Evolutionary conservation across 768 basidiomycete species (phyloP), one percentile per base, ranked within the genome.

Genomic region (Crepidotus variabilis): DNA sequence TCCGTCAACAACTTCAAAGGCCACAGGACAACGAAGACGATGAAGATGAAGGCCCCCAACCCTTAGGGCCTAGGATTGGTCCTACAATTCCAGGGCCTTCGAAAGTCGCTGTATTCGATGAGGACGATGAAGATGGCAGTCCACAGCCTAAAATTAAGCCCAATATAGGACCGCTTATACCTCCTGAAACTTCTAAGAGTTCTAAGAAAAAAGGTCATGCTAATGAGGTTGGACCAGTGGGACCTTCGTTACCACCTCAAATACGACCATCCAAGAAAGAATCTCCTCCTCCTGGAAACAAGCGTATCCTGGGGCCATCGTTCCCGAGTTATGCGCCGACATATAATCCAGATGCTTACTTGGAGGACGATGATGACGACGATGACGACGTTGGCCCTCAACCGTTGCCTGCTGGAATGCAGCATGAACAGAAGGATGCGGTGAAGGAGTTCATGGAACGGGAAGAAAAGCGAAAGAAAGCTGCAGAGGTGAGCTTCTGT

Each of bases 311-410:
- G 11, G 87, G 86, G 1, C 82, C 89, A 8, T 69, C 86, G 1
- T 63, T 84, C 22, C 85, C 83, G 5, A 62, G 69, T 10, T 70
- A 71, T 49, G 68, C 73, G 22, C 65, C 72, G 2, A 69, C 69
- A 52, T 73, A 71, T 56, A 66, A 72, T 55, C 65, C 66, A 8
- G 66, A 55, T 45, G 50, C 49, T 18, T 56, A 61, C 51, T 58
- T 61, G 16, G 57, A 68, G 50, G 61, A 73, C 24, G 67, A 73
- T 14, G 75, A 81, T 14, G 81, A 84, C 28, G 80, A 82, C 48
- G 89, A 92, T 57, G 87, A 88, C 51, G 92, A 94, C 57, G 78
- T 94, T 52, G 95, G 95, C 1, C 96, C 96, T 0, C 81, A 78
- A 67, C 94, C 92, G 0, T 74, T 88, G 0, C 86, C 88, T 2